Conservation (phyloP, 306 rosid species). For the Cucurbita maxima region DNA sequence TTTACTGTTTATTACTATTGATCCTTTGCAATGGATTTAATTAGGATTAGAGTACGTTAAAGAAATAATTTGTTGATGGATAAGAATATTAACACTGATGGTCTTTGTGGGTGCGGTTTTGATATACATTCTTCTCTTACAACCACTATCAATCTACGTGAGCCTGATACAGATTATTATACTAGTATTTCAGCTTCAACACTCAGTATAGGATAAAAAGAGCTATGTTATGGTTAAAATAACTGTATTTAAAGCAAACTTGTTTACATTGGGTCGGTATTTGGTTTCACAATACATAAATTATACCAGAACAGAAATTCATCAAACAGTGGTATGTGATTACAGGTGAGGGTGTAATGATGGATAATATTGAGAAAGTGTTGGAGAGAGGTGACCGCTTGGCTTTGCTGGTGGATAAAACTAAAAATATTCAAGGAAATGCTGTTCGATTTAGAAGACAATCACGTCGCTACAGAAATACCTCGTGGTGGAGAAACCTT, state of each 20-base stretch:
- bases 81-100: neutral
- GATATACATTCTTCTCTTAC: neutral
- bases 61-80: neutral
- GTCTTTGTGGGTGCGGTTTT: neutral
- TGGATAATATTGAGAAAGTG: constrained; percentile 65
- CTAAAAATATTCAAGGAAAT: constrained; percentile 54
- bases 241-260: neutral
- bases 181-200: neutral
- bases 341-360: constrained; percentile 55
- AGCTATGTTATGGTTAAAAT: neutral
- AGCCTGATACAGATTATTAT: neutral
- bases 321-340: neutral
- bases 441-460: constrained; percentile 61
- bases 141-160: neutral
- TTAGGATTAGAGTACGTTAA: neutral
- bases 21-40: neutral
- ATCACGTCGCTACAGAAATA: constrained; percentile 56
- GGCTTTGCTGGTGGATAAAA: constrained; percentile 64
- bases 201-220: neutral
- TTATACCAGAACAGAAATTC: neutral
- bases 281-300: neutral
- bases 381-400: constrained; percentile 60
- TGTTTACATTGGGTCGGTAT: neutral
- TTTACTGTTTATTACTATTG: neutral
- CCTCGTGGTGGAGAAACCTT: constrained; percentile 65